Conservation (phyloP, 306 rosid species). For the Sicyos edulis region DNA sequence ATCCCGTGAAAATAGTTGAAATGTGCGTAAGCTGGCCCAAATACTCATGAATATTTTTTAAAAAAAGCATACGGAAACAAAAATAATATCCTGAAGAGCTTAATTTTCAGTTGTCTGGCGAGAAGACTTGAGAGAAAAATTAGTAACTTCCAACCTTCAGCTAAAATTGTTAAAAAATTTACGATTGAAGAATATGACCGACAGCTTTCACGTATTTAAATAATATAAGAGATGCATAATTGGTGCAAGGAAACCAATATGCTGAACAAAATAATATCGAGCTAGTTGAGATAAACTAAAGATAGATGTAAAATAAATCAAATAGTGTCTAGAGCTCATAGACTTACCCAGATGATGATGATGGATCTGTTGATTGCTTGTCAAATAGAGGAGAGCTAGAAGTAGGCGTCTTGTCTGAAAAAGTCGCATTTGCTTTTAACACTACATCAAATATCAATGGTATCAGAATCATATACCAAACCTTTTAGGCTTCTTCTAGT, state of each 20-base stretch:
- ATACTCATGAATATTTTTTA: too few species aligned
- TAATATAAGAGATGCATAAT: slow-evolving; percentile 1
- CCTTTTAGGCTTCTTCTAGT: too few species aligned
- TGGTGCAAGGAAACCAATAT: slow-evolving; percentile 5
- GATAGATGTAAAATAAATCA: not conserved
- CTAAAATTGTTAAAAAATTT: not conserved
- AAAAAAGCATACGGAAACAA: too few species aligned
- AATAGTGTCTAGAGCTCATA: slow-evolving; percentile 21
- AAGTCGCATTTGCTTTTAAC: slow-evolving; percentile 62
- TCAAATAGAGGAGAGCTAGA: slow-evolving; percentile 61
- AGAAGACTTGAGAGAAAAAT: not conserved
- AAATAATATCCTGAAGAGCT: not conserved
- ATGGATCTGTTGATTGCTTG: slow-evolving; percentile 61
- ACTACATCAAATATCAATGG: slow-evolving; percentile 41
- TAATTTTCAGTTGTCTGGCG: not conserved
- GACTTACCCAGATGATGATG: slow-evolving; percentile 78
- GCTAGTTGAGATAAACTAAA: not conserved
- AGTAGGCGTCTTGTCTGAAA: slow-evolving; percentile 56
- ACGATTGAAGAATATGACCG: not conserved
- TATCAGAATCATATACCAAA: slow-evolving; percentile 22
- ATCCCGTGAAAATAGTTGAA: too few species aligned
- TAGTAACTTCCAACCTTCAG: slow-evolving; percentile 8
- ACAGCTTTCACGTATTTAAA: not conserved
- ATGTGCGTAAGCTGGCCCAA: too few species aligned
- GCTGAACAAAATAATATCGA: not conserved